These are phyloP conservation scores for Populus tomentosa DNA, from an alignment of 441 rosid species.

Conservation along the genomic window DNA sequence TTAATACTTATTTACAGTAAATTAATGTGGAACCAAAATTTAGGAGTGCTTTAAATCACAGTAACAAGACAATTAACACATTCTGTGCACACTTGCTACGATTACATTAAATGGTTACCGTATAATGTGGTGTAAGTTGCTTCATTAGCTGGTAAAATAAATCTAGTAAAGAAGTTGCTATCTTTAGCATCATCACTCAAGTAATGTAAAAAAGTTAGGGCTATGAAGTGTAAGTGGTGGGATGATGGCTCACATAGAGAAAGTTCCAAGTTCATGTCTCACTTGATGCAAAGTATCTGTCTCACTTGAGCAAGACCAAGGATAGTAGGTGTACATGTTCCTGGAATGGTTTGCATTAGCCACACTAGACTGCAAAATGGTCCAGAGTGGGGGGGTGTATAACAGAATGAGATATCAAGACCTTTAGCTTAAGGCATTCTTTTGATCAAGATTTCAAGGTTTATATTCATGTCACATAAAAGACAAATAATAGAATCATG, in stretches of 20 bases:
- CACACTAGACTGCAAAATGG: background rate
- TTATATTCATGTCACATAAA: too few relatives aligned
- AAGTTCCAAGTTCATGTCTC: background rate
- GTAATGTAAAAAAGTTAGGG: too few relatives aligned
- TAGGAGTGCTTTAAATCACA: background rate
- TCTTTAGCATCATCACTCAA: background rate
- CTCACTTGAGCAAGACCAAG: background rate
- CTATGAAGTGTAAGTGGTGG: background rate
- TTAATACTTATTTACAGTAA: background rate
- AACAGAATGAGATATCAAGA: background rate
- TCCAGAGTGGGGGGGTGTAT: background rate
- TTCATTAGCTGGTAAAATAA: background rate
- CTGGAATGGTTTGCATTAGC: background rate
- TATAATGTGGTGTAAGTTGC: background rate
- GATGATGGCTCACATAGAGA: background rate
- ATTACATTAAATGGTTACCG: background rate
- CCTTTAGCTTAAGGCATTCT: background rate
- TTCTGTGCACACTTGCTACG: background rate
- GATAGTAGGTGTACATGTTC: background rate
- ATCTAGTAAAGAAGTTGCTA: background rate
- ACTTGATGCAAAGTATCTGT: background rate
- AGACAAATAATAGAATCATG: slow-evolving; percentile 12
- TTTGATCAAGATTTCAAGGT: background rate
- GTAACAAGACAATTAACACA: background rate
- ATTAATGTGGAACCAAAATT: background rate